phyloP scores from a whole-genome alignment of 495 filamentous ascomycete genomes.

The Pseudomonodictys pantanalensis region DNA sequence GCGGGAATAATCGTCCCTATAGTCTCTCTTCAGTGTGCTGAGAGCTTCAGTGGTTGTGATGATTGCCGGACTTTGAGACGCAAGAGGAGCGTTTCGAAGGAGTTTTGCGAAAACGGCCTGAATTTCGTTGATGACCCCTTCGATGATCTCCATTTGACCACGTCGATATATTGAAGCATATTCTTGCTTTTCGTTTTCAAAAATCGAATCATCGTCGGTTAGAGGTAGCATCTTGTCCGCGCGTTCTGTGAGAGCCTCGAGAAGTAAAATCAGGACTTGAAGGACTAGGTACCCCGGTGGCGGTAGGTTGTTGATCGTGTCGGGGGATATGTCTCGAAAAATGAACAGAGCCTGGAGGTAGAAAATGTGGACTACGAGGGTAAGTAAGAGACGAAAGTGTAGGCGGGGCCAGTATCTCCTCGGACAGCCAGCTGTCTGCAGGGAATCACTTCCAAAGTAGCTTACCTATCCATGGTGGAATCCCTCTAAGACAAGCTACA shows the following conservation, averaged over 20 bases:
- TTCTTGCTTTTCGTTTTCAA: conserved; percentile 29
- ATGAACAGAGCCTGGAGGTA: conserved; percentile 11
- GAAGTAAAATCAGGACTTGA: not conserved
- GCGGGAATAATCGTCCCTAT: not conserved
- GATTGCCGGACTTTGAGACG: not conserved
- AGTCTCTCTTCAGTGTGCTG: not conserved
- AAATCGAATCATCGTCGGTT: no score
- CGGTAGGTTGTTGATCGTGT: not conserved
- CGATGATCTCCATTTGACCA: conserved; percentile 31
- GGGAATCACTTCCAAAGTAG: no score
- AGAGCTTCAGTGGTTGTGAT: not conserved
- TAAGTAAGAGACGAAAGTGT: no score
- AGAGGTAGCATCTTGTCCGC: conserved; percentile 3
- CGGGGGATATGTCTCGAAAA: not conserved
- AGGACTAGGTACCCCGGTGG: conserved; percentile 2
- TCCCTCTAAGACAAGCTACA: conserved; percentile 7
- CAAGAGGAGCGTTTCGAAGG: not conserved
- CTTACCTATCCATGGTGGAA: conserved; percentile 11
- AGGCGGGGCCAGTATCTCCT: no score
- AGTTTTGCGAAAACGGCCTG: not conserved
- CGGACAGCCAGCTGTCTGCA: no score
- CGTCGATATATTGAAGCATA: conserved; percentile 35
- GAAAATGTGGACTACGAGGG: conserved; percentile 6
- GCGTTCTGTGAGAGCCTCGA: conserved; percentile 1
- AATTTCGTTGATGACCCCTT: conserved; percentile 23